Percentiles rank a stretch among this genome's conserved stretches.
Evolutionary conservation across 768 basidiomycete species (phyloP).

Genomic region (Collybia nuda): DNA sequence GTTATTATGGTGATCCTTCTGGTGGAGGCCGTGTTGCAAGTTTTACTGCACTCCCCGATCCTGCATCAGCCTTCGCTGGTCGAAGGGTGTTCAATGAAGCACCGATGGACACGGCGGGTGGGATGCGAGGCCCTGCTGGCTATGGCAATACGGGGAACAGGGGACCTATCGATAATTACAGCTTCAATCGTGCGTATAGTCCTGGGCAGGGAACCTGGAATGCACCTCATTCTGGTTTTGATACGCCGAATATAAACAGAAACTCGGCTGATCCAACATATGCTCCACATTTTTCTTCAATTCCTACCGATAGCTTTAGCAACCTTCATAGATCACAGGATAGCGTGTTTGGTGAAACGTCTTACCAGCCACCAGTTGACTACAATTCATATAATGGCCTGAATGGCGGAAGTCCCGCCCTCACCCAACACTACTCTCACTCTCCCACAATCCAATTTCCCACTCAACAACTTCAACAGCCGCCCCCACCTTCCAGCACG

Average conservation of each 20-base stretch:
- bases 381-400: conserved; percentile 2
- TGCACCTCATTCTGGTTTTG: conserved; percentile 2
- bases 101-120: conserved; percentile 33
- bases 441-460: conserved; percentile 12
- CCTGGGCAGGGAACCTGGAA: conserved; percentile 26
- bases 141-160: conserved; percentile 29
- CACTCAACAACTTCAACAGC: conserved; percentile 4
- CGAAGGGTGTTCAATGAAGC: conserved; percentile 41
- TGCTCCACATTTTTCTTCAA: background rate
- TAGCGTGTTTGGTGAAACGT: background rate
- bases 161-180: conserved; percentile 36
- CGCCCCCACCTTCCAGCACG: conserved; percentile 6
- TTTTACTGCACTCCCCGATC: conserved; percentile 21
- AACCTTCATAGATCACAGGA: background rate
- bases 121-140: conserved; percentile 26
- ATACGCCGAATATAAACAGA: background rate
- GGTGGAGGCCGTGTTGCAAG: conserved; percentile 33
- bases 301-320: background rate
- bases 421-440: conserved; percentile 13
- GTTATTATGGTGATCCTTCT: conserved; percentile 32
- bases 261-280: background rate
- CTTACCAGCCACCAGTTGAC: background rate
- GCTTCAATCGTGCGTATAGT: conserved; percentile 31
- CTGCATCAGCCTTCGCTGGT: conserved; percentile 25
- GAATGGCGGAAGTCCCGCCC: conserved; percentile 4